Conservation (phyloP, 257 asterid species). For the Rauvolfia tetraphylla region DNA sequence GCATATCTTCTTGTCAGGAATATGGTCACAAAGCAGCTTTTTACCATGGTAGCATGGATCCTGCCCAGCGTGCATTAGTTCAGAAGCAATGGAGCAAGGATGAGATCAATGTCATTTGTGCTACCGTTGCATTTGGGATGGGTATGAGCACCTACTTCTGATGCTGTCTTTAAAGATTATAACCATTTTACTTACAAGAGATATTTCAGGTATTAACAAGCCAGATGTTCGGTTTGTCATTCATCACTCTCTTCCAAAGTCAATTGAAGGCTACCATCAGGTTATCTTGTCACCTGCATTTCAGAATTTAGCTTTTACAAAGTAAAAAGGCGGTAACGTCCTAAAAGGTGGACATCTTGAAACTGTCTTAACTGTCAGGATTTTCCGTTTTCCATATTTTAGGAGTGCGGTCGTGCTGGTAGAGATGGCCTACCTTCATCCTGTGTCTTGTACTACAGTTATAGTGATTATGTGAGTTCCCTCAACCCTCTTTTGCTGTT, state of each 20-base stretch:
- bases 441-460: constrained; percentile 86
- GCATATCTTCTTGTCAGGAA: constrained; percentile 47
- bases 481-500: constrained; percentile 10
- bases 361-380: constrained; percentile 2
- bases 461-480: constrained; percentile 81
- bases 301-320: constrained; percentile 14
- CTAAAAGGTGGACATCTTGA: neutral
- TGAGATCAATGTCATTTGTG: constrained; percentile 89
- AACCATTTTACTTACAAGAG: constrained; percentile 22
- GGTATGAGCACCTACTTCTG: constrained; percentile 42
- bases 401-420: constrained; percentile 99
- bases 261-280: constrained; percentile 99
- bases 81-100: constrained; percentile 99
- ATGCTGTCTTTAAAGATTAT: constrained; percentile 23
- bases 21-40: constrained; percentile 81
- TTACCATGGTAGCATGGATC: constrained; percentile 94
- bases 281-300: constrained; percentile 34
- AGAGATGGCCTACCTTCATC: constrained; percentile 94
- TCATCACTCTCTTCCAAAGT: constrained; percentile 98
- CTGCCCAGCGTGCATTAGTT: constrained; percentile 63
- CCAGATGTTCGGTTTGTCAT: constrained; percentile 99
- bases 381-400: constrained; percentile 26
- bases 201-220: constrained; percentile 83
- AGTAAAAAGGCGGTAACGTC: neutral
- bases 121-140: constrained; percentile 98